These are phyloP conservation scores for Euphorbia peplus DNA, from an alignment of 345 rosid genomes.

Conservation along the genomic window DNA sequence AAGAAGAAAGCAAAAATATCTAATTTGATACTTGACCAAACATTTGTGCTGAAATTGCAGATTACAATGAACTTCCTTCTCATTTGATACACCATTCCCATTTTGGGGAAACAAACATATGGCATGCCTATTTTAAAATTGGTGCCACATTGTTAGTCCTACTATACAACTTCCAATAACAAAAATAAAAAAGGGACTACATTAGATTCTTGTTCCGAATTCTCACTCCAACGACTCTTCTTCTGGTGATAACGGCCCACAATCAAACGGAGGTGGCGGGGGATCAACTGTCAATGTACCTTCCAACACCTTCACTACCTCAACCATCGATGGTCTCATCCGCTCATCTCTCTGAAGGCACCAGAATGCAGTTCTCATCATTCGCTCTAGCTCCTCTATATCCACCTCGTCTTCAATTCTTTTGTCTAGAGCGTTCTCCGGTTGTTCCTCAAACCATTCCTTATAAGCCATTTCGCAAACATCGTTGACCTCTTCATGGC, in stretches of 20 bases:
- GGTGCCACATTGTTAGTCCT: slow-evolving; percentile 27
- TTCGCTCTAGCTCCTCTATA: slow-evolving; percentile 53
- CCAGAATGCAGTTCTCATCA: slow-evolving; percentile 70
- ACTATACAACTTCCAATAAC: slow-evolving; percentile 20
- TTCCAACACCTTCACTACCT: slow-evolving; percentile 78
- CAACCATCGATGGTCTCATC: slow-evolving; percentile 72
- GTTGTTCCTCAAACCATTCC: slow-evolving; percentile 53
- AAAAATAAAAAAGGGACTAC: not conserved
- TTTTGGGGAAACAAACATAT: not conserved
- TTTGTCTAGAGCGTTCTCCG: slow-evolving; percentile 45
- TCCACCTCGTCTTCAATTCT: slow-evolving; percentile 41
- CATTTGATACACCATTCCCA: not conserved
- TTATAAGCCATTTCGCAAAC: slow-evolving; percentile 45
- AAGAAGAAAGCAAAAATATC: slow-evolving; percentile 1
- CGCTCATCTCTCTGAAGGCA: slow-evolving; percentile 64
- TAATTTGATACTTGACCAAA: not conserved
- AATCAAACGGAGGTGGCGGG: slow-evolving; percentile 56
- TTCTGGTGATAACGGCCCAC: slow-evolving; percentile 27
- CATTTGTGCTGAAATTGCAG: not conserved
- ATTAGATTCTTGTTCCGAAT: slow-evolving; percentile 16
- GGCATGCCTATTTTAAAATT: not conserved
- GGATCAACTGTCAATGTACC: slow-evolving; percentile 73
- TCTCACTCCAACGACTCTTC: slow-evolving; percentile 39
- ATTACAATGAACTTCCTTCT: not conserved
- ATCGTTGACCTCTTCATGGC: slow-evolving; percentile 38